These are phyloP conservation scores for Dichotomopilus funicola DNA, from an alignment of 2,329 filamentous ascomycete species.

Conservation along the genomic window DNA sequence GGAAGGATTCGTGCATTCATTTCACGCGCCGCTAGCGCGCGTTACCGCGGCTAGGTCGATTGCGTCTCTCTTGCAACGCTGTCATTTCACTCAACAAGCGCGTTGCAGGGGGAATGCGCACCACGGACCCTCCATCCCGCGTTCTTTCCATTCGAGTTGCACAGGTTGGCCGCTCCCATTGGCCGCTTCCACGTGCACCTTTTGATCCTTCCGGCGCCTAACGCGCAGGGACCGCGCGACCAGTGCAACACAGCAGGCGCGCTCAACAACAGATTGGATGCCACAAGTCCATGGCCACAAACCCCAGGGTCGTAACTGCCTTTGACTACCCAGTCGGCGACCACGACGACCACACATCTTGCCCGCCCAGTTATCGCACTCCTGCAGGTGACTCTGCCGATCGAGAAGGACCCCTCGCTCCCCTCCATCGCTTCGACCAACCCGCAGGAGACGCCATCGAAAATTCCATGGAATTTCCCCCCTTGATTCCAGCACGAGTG, in stretches of 20 bases:
- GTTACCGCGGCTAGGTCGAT: slow-evolving; percentile 8
- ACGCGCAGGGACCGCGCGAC: background rate
- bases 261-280: background rate
- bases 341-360: no score
- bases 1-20: background rate
- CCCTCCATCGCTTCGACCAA: no score
- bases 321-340: background rate
- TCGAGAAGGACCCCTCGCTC: no score
- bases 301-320: slow-evolving; percentile 1
- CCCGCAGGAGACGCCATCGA: background rate
- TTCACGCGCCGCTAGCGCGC: slow-evolving; percentile 7
- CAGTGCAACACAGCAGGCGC: slow-evolving; percentile 1
- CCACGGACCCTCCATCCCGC: background rate
- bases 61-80: background rate
- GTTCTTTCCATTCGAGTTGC: background rate
- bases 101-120: background rate
- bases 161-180: slow-evolving; percentile 4
- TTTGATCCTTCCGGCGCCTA: slow-evolving; percentile 9
- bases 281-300: background rate
- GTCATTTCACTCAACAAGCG: background rate
- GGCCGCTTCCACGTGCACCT: slow-evolving; percentile 12
- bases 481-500: background rate
- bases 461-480: background rate
- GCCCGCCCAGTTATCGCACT: background rate
- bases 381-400: background rate